Conservation (phyloP, 257 asterid genomes). For the Solanum medicagineum region DNA sequence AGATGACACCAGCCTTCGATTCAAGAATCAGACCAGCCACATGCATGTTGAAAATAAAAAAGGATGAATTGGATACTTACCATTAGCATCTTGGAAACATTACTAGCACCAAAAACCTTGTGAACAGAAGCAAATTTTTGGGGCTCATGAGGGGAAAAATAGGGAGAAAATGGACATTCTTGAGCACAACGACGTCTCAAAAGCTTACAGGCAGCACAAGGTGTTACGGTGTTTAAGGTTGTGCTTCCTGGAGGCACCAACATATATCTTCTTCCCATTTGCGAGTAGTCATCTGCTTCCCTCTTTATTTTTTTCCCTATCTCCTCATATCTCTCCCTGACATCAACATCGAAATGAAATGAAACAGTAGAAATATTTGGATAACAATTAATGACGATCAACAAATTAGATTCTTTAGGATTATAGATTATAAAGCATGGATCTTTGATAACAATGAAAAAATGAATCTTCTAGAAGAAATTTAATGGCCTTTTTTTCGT, state of each 20-base stretch:
- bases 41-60: background rate
- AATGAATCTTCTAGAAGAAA: background rate
- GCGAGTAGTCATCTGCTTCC: conserved; percentile 38
- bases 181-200: conserved; percentile 75
- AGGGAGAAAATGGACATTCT: conserved; percentile 88
- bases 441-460: background rate
- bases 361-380: background rate
- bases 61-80: conserved; percentile 14
- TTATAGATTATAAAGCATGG: background rate
- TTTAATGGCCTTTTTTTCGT: background rate
- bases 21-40: background rate
- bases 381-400: background rate
- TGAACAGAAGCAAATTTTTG: conserved; percentile 84
- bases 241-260: conserved; percentile 8
- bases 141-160: conserved; percentile 79
- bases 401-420: background rate
- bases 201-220: conserved; percentile 91
- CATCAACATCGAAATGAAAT: background rate
- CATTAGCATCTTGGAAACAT: conserved; percentile 90
- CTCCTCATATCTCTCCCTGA: conserved; percentile 73
- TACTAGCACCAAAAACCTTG: conserved; percentile 86
- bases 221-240: conserved; percentile 57
- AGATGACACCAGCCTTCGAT: background rate
- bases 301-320: conserved; percentile 74
- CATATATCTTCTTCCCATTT: conserved; percentile 28